Evolutionary conservation across 2,329 filamentous ascomycete species (phyloP), one percentile per base, ranked within the genome.

Genomic region (Penicillium sp.): DNA sequence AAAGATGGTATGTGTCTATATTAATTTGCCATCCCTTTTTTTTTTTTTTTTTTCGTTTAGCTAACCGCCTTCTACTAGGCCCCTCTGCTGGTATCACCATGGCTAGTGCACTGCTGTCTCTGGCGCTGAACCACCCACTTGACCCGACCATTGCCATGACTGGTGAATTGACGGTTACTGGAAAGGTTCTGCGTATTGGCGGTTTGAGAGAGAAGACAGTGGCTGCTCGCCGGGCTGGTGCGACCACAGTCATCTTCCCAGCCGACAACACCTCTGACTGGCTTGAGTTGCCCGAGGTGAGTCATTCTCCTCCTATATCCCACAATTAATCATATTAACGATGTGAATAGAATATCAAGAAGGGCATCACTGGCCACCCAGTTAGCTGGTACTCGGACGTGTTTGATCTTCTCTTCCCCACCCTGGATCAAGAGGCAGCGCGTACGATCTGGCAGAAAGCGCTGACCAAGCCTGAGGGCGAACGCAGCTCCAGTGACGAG

Each of bases 151-250:
- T 98, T 65, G 93, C 96, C 57, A 99, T 99, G 95, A 99, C 95
- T 1, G 95, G 95, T 62, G 95, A 99, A 77, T 81, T 99, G 62
- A 99, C 96, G 1, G 87, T 99, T 52, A 99, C 95, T 1, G 95
- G 95, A 54, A 99, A 99, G 79, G 93, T 99, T 2, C 79, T 99
- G 52, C 84, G 95, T 60, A 99, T 99, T 72, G 95, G 95, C 49
- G 95, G 95, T 0, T 78, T 99, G 66, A 83, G 95, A 47, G 95
- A 99, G 80, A 99, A 99, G 87, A 97, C 95, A 7, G 93, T 99
- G 39, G 95, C 95, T 29, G 96, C 95, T 56, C 85, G 93, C 70
- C 84, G 95, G 62, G 95, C 95, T 22, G 95, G 96, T 54, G 96
- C 92, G 69, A 95, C 89, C 76, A 96, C 87, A 76, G 88, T 99